These are phyloP conservation scores for Penicillium thymicola DNA, from an alignment of 2,329 filamentous ascomycete genomes.

Conservation along the genomic window DNA sequence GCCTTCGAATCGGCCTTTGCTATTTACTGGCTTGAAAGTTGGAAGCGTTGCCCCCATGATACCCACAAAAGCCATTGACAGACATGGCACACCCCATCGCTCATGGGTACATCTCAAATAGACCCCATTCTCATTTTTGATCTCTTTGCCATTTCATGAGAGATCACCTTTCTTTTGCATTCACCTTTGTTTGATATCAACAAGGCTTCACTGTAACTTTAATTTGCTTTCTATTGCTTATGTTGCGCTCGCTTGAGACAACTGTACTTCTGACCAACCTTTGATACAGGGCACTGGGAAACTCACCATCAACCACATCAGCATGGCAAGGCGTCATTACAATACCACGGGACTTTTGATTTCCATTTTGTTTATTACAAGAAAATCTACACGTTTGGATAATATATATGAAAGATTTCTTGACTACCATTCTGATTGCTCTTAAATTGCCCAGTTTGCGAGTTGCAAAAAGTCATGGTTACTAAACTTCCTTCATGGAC, in stretches of 20 bases:
- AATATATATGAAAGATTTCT: neutral
- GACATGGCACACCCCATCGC: slow-evolving; percentile 10
- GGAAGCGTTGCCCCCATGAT: slow-evolving; percentile 27
- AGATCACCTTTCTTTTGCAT: neutral
- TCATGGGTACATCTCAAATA: slow-evolving; percentile 14
- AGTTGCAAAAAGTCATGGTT: neutral
- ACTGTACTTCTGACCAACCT: slow-evolving; percentile 4
- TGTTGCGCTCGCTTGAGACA: slow-evolving; percentile 6
- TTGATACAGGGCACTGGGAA: slow-evolving; percentile 10
- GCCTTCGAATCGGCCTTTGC: neutral
- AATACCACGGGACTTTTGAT: slow-evolving; percentile 25
- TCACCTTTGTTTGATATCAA: slow-evolving; percentile 1
- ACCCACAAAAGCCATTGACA: slow-evolving; percentile 27
- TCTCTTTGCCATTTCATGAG: neutral
- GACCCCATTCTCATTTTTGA: slow-evolving; percentile 1
- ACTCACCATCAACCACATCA: slow-evolving; percentile 19
- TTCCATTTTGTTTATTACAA: slow-evolving; percentile 15
- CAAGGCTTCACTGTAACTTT: slow-evolving; percentile 2
- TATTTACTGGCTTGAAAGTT: slow-evolving; percentile 10
- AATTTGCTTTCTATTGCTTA: neutral
- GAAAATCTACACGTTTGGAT: neutral
- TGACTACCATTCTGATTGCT: neutral
- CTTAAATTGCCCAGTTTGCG: neutral
- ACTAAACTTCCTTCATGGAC: neutral
- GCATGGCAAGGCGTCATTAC: slow-evolving; percentile 35